These are phyloP conservation scores for Entophlyctis helioformis DNA, from an alignment of 192 early-diverging fungal genomes.

Conservation along the genomic window DNA sequence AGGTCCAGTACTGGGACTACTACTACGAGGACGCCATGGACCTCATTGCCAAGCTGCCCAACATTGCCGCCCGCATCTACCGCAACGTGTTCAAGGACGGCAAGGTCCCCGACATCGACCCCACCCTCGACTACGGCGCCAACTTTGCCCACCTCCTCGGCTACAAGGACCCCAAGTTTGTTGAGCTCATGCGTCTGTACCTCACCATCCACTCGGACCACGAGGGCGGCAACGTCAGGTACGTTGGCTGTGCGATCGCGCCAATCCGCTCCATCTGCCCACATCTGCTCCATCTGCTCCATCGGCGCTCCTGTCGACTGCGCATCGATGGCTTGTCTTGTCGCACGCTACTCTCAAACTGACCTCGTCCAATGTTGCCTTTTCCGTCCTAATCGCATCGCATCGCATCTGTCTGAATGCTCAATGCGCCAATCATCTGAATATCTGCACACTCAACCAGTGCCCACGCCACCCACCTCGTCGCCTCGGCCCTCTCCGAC, in stretches of 20 bases:
- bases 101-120: slow-evolving; percentile 76
- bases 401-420: too few relatives aligned
- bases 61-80: slow-evolving; percentile 96
- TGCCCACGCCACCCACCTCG: slow-evolving; percentile 93
- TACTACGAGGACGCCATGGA: slow-evolving; percentile 96
- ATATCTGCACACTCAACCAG: too few relatives aligned
- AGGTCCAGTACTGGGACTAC: slow-evolving; percentile 94
- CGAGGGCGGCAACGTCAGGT: slow-evolving; percentile 98
- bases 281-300: too few relatives aligned
- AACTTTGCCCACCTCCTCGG: slow-evolving; percentile 93
- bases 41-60: slow-evolving; percentile 95
- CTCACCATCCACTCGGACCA: slow-evolving; percentile 99
- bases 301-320: too few relatives aligned
- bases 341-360: too few relatives aligned
- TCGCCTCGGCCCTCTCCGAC: slow-evolving; percentile 95
- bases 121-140: slow-evolving; percentile 83
- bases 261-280: too few relatives aligned
- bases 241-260: background rate
- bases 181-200: slow-evolving; percentile 98
- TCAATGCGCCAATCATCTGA: too few relatives aligned
- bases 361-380: too few relatives aligned
- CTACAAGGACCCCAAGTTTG: slow-evolving; percentile 79
- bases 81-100: slow-evolving; percentile 97
- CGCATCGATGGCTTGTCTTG: too few relatives aligned
- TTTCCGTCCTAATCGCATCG: too few relatives aligned